Evolutionary conservation across 192 early-diverging fungal genomes (phyloP).

Genomic region (Neocallimastix lanati): DNA sequence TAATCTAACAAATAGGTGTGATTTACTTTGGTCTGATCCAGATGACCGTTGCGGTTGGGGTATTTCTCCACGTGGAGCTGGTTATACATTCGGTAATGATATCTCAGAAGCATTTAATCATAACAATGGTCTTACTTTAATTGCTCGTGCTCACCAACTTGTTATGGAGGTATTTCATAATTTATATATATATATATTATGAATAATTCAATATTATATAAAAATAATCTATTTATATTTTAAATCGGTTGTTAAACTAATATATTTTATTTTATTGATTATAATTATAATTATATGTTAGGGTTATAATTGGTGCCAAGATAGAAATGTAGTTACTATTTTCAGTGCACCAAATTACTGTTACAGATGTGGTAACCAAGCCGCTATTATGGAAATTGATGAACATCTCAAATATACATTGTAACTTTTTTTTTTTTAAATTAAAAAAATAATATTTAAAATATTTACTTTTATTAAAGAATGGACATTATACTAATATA

Average conservation of each 20-base stretch:
- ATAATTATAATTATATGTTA: too few relatives aligned
- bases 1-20: slow-evolving; percentile 65
- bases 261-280: too few relatives aligned
- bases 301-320: slow-evolving; percentile 98
- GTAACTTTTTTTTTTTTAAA: slow-evolving; percentile 33
- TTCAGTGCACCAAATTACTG: slow-evolving; percentile 97
- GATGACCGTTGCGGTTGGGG: slow-evolving; percentile 78
- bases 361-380: slow-evolving; percentile 98
- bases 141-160: slow-evolving; percentile 86
- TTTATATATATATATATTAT: neutral
- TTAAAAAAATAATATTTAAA: too few relatives aligned
- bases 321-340: slow-evolving; percentile 95
- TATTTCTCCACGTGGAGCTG: slow-evolving; percentile 68
- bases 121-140: slow-evolving; percentile 91
- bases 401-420: slow-evolving; percentile 98
- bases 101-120: slow-evolving; percentile 74
- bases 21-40: slow-evolving; percentile 74
- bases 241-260: too few relatives aligned
- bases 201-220: too few relatives aligned
- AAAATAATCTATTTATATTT: too few relatives aligned
- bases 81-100: slow-evolving; percentile 79
- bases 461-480: too few relatives aligned
- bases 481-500: too few relatives aligned
- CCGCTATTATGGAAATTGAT: slow-evolving; percentile 99
- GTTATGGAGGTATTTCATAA: slow-evolving; percentile 56